phyloP scores from a whole-genome alignment of 208 protist genomes.

The Wallacemonas sp. region DNA sequence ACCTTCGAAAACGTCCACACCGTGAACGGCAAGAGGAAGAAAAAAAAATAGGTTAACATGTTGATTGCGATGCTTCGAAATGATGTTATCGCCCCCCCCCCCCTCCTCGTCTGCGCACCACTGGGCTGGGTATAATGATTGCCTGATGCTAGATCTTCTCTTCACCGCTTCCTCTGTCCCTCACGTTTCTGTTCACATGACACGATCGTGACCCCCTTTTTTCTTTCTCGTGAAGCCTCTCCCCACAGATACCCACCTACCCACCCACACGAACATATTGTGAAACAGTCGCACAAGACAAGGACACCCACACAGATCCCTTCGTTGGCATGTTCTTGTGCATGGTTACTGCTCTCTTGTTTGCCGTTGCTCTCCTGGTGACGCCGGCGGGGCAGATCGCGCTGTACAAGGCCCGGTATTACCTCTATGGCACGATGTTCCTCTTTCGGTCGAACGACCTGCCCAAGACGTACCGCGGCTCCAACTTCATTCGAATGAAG shows the following conservation, averaged over 20 bases:
- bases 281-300: not conserved
- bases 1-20: no score
- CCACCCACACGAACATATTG: not conserved
- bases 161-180: no score
- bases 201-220: no score
- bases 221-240: no score
- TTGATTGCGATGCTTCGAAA: no score
- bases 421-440: slow-evolving; percentile 57
- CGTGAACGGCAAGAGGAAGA: not conserved
- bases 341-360: slow-evolving; percentile 58
- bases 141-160: no score
- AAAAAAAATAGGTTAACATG: no score
- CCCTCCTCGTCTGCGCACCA: no score
- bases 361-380: slow-evolving; percentile 52
- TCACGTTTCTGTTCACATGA: no score
- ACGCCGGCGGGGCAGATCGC: slow-evolving; percentile 42
- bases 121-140: no score
- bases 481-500: slow-evolving; percentile 69
- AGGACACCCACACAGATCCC: not conserved
- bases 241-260: not conserved
- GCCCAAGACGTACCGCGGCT: slow-evolving; percentile 62
- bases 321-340: slow-evolving; percentile 89
- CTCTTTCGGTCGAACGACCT: slow-evolving; percentile 73
- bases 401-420: slow-evolving; percentile 52
- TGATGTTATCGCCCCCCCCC: no score